Conservation (phyloP, 495 filamentous ascomycete genomes). For the Astrothelium subdiscretum region DNA sequence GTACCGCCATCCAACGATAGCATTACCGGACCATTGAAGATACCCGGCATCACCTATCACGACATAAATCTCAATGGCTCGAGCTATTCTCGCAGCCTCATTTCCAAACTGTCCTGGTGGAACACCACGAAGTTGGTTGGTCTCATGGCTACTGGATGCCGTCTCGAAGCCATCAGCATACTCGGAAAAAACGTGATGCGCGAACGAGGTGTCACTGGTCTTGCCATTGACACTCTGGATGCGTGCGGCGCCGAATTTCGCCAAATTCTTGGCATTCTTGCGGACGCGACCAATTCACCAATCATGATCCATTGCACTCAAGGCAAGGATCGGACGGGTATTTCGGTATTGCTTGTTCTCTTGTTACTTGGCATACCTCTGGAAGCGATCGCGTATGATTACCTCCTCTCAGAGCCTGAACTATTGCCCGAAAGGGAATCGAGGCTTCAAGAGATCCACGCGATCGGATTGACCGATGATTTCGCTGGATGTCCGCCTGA, state of each 20-base stretch:
- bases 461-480: slow-evolving; percentile 54
- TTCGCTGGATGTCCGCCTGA: slow-evolving; percentile 52
- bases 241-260: slow-evolving; percentile 51
- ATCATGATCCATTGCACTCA: slow-evolving; percentile 72
- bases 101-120: slow-evolving; percentile 57
- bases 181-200: slow-evolving; percentile 58
- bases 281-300: slow-evolving; percentile 40
- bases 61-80: slow-evolving; percentile 64
- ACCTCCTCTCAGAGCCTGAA: slow-evolving; percentile 47
- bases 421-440: slow-evolving; percentile 47
- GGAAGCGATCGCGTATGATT: slow-evolving; percentile 52
- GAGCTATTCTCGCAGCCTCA: slow-evolving; percentile 53
- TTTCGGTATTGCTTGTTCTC: slow-evolving; percentile 53
- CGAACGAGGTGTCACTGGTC: slow-evolving; percentile 52
- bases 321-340: slow-evolving; percentile 77
- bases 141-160: slow-evolving; percentile 53
- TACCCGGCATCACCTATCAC: slow-evolving; percentile 47
- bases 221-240: slow-evolving; percentile 54
- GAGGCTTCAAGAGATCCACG: slow-evolving; percentile 53
- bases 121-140: slow-evolving; percentile 47
- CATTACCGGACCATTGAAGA: slow-evolving; percentile 36
- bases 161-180: slow-evolving; percentile 53
- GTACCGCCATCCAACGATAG: slow-evolving; percentile 34
- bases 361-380: slow-evolving; percentile 45
- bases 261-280: slow-evolving; percentile 42